These are phyloP conservation scores for Pseudocercospora fijiensis DNA, from an alignment of 2,329 filamentous ascomycete genomes.

Conservation along the genomic window DNA sequence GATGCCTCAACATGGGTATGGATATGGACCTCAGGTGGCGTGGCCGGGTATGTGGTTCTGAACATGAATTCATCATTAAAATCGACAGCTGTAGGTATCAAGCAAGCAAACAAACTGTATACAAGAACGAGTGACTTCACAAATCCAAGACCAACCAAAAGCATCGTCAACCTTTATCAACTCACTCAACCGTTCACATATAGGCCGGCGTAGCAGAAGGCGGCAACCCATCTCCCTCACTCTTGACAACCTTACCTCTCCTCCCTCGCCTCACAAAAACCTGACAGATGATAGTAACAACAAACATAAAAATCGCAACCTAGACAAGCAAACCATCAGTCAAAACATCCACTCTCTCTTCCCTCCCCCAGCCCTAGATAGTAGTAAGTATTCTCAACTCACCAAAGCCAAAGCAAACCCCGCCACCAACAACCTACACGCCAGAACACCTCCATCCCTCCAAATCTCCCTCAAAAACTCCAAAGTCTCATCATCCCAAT, in stretches of 20 bases:
- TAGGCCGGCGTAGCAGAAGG: not conserved
- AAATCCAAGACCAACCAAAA: too few species aligned
- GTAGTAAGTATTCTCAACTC: too few species aligned
- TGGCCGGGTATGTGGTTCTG: not conserved
- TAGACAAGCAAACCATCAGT: too few species aligned
- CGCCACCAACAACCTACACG: constrained; percentile 8
- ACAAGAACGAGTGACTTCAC: not conserved
- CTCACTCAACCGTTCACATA: not conserved
- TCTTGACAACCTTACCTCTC: not conserved
- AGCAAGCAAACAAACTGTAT: not conserved
- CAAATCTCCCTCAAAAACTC: not conserved
- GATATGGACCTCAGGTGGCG: not conserved
- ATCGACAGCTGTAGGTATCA: not conserved
- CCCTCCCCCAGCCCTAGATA: too few species aligned
- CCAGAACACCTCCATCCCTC: not conserved
- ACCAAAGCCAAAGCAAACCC: constrained; percentile 5
- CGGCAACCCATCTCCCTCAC: not conserved
- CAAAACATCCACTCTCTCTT: too few species aligned
- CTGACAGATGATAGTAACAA: not conserved
- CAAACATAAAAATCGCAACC: not conserved
- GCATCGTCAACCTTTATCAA: too few species aligned
- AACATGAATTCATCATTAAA: not conserved
- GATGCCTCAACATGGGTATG: not conserved
- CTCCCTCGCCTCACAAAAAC: not conserved
- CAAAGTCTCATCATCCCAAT: not conserved